Conservation (phyloP, 345 rosid species). For the Brassica incana region DNA sequence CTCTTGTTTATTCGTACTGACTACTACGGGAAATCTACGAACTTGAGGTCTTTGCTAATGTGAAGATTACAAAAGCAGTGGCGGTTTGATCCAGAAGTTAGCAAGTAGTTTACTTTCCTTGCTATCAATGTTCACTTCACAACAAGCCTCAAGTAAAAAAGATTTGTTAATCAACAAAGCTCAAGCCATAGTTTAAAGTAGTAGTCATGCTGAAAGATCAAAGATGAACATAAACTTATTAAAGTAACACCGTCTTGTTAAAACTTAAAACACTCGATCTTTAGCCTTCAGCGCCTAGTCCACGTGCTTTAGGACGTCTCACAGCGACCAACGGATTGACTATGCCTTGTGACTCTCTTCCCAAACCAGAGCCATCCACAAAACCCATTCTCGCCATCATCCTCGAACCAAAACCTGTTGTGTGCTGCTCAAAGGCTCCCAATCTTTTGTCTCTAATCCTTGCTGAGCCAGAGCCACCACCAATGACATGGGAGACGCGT, state of each 20-base stretch:
- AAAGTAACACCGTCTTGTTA: constrained; percentile 3
- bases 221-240: neutral
- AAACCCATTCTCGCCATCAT: constrained; percentile 96
- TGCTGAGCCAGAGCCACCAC: constrained; percentile 25
- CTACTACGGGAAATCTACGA: too few relatives aligned
- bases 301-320: constrained; percentile 64
- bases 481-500: constrained; percentile 3
- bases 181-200: constrained; percentile 17
- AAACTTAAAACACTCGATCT: neutral
- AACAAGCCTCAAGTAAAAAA: neutral
- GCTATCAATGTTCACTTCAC: neutral
- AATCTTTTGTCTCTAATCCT: constrained; percentile 40
- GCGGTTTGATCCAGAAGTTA: too few relatives aligned
- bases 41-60: too few relatives aligned
- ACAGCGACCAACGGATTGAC: constrained; percentile 61
- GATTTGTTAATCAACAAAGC: constrained; percentile 9
- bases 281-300: constrained; percentile 63
- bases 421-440: constrained; percentile 81
- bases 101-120: too few relatives aligned
- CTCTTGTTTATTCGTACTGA: neutral
- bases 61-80: too few relatives aligned
- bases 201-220: neutral
- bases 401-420: constrained; percentile 84
- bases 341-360: constrained; percentile 76
- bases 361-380: constrained; percentile 80